These are phyloP conservation scores for Orobanche coerulescens DNA, from an alignment of 257 asterid genomes.

Conservation along the genomic window DNA sequence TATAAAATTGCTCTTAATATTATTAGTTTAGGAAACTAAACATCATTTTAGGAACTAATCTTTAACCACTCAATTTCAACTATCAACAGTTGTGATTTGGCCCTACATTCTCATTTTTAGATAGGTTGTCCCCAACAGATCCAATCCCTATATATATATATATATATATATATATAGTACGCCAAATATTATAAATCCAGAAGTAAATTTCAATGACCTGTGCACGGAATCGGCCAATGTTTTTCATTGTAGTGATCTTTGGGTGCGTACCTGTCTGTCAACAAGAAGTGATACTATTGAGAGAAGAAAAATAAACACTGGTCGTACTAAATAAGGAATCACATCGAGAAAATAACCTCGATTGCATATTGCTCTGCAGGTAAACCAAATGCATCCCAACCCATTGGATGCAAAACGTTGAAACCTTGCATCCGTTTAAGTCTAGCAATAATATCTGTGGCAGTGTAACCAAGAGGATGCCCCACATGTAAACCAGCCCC, in stretches of 20 bases:
- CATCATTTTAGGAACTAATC: no score
- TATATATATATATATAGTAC: no score
- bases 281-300: slow-evolving; percentile 20
- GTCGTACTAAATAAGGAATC: background rate
- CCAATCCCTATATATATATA: no score
- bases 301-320: background rate
- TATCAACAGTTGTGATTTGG: no score
- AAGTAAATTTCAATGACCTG: slow-evolving; percentile 44
- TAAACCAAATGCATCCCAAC: slow-evolving; percentile 99
- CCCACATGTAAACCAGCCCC: slow-evolving; percentile 99
- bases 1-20: no score
- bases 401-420: slow-evolving; percentile 98
- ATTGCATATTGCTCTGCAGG: slow-evolving; percentile 99
- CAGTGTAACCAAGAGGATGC: slow-evolving; percentile 98
- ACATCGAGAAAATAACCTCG: slow-evolving; percentile 39
- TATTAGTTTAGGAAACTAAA: no score
- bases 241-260: slow-evolving; percentile 65
- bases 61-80: no score
- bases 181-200: slow-evolving; percentile 6
- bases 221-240: slow-evolving; percentile 69
- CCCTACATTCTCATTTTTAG: no score
- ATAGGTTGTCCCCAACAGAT: no score
- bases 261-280: slow-evolving; percentile 95
- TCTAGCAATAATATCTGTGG: slow-evolving; percentile 95
- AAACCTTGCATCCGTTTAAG: slow-evolving; percentile 92